Conservation (phyloP, 1,284 basidiomycete species). For the Cryptococcus jaspeensis region DNA sequence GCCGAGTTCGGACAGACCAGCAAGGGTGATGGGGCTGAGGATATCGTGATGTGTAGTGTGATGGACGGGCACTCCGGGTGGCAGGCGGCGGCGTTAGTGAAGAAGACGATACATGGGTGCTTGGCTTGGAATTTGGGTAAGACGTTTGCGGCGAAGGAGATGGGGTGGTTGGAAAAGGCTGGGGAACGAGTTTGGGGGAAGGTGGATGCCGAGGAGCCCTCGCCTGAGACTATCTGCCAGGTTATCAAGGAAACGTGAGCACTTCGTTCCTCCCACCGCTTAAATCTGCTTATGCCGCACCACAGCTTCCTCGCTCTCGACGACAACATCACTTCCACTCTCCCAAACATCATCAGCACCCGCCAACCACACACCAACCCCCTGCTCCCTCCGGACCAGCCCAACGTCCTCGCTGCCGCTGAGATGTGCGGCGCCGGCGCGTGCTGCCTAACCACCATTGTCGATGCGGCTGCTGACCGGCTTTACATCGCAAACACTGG, state of each 20-base stretch:
- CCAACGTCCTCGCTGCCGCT: constrained; percentile 58
- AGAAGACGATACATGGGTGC: constrained; percentile 10
- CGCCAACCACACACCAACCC: constrained; percentile 20
- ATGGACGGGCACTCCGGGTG: constrained; percentile 6
- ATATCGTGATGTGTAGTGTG: constrained; percentile 16
- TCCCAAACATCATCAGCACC: constrained; percentile 51
- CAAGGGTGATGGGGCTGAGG: constrained; percentile 10
- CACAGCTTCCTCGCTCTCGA: constrained; percentile 53
- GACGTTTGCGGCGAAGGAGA: not conserved
- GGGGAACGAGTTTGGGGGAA: not conserved
- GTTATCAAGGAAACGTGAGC: constrained; percentile 14
- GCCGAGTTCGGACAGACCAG: no score
- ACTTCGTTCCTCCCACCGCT: not conserved
- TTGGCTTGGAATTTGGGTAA: constrained; percentile 7
- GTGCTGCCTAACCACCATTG: constrained; percentile 76
- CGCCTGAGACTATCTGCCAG: not conserved
- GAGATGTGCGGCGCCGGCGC: no score
- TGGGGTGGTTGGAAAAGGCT: not conserved
- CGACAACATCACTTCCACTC: constrained; percentile 53
- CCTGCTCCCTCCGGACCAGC: not conserved
- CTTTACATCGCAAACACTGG: constrained; percentile 88
- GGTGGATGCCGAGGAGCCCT: no score
- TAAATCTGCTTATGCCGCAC: constrained; percentile 1
- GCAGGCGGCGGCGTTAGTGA: not conserved
- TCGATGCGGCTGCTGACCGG: constrained; percentile 74